Evolutionary conservation across 1,139 yeast species (phyloP).

Genomic region (Zygotorulaspora mrakii): DNA sequence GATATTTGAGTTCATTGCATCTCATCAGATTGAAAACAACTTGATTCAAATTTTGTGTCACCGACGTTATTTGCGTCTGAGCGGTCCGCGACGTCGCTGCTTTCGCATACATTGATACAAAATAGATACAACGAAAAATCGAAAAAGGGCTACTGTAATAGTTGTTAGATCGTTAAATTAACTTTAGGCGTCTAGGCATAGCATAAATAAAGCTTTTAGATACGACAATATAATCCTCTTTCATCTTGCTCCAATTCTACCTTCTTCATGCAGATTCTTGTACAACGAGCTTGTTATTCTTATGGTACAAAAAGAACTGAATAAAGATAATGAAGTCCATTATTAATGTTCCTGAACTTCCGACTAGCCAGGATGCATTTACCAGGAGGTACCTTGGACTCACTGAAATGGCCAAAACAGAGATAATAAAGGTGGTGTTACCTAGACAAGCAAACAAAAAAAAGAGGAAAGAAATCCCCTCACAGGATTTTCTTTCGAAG

Average conservation of each 20-base stretch:
- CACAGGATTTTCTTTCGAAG: conserved; percentile 81
- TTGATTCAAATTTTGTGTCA: not conserved
- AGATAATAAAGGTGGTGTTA: conserved; percentile 80
- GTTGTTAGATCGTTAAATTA: not conserved
- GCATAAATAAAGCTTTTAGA: conserved; percentile 1
- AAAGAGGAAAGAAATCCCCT: conserved; percentile 87
- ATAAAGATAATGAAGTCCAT: conserved; percentile 81
- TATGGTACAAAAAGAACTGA: conserved; percentile 76
- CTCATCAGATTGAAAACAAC: not conserved
- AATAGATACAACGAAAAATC: too few relatives aligned
- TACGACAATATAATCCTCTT: not conserved
- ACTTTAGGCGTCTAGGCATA: not conserved
- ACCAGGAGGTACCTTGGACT: conserved; percentile 67
- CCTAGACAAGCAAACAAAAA: conserved; percentile 92
- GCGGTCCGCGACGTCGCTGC: too few relatives aligned
- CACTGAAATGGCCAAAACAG: conserved; percentile 72
- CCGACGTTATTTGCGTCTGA: not conserved
- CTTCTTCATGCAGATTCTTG: conserved; percentile 7
- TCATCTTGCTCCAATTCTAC: not conserved
- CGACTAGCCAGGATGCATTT: conserved; percentile 89
- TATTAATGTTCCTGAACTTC: conserved; percentile 80
- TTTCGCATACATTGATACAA: too few relatives aligned
- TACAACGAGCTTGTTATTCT: conserved; percentile 5
- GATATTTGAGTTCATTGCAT: too few relatives aligned
- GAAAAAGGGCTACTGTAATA: too few relatives aligned